These are phyloP conservation scores for Hypocreales sp. DNA, from an alignment of 2,329 filamentous ascomycete species.

Conservation along the genomic window DNA sequence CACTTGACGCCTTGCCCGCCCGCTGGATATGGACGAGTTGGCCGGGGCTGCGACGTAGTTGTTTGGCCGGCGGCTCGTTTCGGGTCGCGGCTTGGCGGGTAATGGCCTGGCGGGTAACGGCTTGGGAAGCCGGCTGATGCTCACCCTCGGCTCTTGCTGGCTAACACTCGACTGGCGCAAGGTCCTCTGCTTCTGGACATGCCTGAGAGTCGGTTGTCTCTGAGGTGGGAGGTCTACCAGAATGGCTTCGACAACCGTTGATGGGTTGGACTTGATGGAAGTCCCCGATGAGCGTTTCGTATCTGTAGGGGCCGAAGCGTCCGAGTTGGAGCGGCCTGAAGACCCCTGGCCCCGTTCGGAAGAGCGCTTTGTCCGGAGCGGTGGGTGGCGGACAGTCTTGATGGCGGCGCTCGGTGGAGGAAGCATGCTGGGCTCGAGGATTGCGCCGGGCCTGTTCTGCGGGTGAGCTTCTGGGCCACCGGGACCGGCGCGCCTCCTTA, in stretches of 20 bases:
- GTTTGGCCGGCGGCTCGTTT: slow-evolving; percentile 19
- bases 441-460: slow-evolving; percentile 9
- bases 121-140: no score
- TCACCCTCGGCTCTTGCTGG: no score
- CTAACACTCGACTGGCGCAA: slow-evolving; percentile 32
- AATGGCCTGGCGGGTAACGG: no score
- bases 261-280: slow-evolving; percentile 37
- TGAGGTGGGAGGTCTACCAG: slow-evolving; percentile 32
- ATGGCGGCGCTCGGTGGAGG: slow-evolving; percentile 36
- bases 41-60: slow-evolving; percentile 34
- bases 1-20: slow-evolving; percentile 40
- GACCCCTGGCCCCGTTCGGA: slow-evolving; percentile 7
- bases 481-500: slow-evolving; percentile 21
- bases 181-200: slow-evolving; percentile 39
- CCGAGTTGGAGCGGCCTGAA: slow-evolving; percentile 19
- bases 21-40: slow-evolving; percentile 32
- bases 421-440: slow-evolving; percentile 30
- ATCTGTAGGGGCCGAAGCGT: slow-evolving; percentile 25
- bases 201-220: slow-evolving; percentile 40
- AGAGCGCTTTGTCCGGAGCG: slow-evolving; percentile 17
- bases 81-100: slow-evolving; percentile 11
- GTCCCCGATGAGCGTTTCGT: slow-evolving; percentile 34
- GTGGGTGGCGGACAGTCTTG: slow-evolving; percentile 29
- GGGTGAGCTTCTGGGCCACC: no score
- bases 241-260: slow-evolving; percentile 42